Conservation (phyloP, 2,329 filamentous ascomycete genomes). For the Neospermospora avenae region DNA sequence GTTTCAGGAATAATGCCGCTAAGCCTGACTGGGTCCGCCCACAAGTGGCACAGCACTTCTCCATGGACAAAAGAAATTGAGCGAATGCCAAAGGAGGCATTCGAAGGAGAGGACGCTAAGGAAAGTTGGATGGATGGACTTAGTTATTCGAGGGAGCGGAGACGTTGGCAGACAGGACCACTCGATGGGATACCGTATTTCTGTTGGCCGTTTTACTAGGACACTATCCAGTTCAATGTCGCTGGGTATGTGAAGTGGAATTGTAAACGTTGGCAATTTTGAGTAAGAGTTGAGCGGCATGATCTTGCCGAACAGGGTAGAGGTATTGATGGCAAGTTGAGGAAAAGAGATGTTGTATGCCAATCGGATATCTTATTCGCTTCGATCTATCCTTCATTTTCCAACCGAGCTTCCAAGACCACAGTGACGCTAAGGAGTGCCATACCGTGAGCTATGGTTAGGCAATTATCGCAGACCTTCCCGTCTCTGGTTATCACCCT, state of each 20-base stretch:
- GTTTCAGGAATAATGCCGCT: too few relatives aligned
- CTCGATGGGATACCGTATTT: not conserved
- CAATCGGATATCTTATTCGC: too few relatives aligned
- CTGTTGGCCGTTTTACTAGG: conserved; percentile 4
- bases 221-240: not conserved
- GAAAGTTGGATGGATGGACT: conserved; percentile 13
- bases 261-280: not conserved
- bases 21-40: too few relatives aligned
- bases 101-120: conserved; percentile 13
- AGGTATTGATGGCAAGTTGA: too few relatives aligned
- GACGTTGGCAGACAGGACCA: not conserved
- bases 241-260: not conserved
- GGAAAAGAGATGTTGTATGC: too few relatives aligned
- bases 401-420: not conserved
- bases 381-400: too few relatives aligned
- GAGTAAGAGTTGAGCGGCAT: not conserved
- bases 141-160: not conserved
- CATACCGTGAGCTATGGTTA: too few relatives aligned
- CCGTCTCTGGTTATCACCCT: not conserved
- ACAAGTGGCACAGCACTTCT: too few relatives aligned
- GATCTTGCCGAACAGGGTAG: too few relatives aligned
- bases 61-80: too few relatives aligned
- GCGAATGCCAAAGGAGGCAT: conserved; percentile 1
- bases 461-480: too few relatives aligned
- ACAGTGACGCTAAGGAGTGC: too few relatives aligned